phyloP scores from a whole-genome alignment of 2,329 filamentous ascomycete genomes.

The Drechslera avenae region DNA sequence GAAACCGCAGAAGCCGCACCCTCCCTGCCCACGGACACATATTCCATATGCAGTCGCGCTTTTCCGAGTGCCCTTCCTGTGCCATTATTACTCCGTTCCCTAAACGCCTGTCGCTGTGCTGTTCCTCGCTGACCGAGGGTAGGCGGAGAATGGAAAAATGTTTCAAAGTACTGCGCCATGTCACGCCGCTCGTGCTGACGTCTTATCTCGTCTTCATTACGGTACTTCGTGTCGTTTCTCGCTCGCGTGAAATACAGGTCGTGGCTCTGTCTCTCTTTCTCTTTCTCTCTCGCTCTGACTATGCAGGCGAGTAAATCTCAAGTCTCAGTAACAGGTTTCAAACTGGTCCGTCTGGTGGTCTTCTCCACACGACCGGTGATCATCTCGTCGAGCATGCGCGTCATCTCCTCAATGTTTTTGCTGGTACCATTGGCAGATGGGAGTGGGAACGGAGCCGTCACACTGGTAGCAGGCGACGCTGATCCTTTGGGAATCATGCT shows the following conservation, averaged over 20 bases:
- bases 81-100: slow-evolving; percentile 12
- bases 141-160: slow-evolving; percentile 7
- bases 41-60: neutral
- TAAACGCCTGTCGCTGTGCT: slow-evolving; percentile 25
- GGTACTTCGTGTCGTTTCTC: slow-evolving; percentile 22
- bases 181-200: slow-evolving; percentile 16
- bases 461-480: slow-evolving; percentile 23
- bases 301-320: slow-evolving; percentile 12
- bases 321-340: slow-evolving; percentile 29
- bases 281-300: slow-evolving; percentile 12
- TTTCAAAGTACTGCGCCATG: slow-evolving; percentile 13
- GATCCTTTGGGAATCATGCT: slow-evolving; percentile 37
- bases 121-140: slow-evolving; percentile 7
- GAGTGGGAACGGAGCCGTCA: slow-evolving; percentile 16
- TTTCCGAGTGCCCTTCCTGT: slow-evolving; percentile 17
- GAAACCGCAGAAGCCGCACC: neutral
- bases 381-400: slow-evolving; percentile 93
- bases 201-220: slow-evolving; percentile 31
- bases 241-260: slow-evolving; percentile 2
- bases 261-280: slow-evolving; percentile 11
- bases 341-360: slow-evolving; percentile 56
- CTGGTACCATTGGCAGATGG: slow-evolving; percentile 45
- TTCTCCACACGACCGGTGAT: slow-evolving; percentile 77
- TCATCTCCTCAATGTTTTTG: slow-evolving; percentile 87
- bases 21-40: slow-evolving; percentile 2